Conservation (phyloP, 192 early-diverging fungal species). For the Coemansia sp. region DNA sequence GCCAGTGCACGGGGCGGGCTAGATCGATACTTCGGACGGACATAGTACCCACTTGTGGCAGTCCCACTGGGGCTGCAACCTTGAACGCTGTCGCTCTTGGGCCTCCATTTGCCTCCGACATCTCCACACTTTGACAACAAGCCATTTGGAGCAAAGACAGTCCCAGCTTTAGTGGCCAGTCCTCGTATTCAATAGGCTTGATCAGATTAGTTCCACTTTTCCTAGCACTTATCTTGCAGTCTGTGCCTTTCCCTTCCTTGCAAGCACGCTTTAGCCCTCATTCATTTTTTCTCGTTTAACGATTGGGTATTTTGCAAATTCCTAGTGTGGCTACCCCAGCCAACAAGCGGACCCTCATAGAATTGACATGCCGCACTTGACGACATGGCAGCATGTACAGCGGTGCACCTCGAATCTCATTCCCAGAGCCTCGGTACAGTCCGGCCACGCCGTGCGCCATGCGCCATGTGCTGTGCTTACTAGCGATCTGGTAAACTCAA, state of each 20-base stretch:
- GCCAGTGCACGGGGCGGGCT: slow-evolving; percentile 6
- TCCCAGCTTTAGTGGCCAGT: too few relatives aligned
- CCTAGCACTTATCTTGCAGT: background rate
- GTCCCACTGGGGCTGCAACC: background rate
- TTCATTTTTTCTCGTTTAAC: background rate
- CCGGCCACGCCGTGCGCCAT: background rate
- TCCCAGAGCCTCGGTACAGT: background rate
- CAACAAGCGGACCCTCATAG: background rate
- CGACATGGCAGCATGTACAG: slow-evolving; percentile 24
- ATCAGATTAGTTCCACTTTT: background rate
- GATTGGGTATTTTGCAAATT: background rate
- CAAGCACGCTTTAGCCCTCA: background rate
- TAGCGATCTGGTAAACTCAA: background rate
- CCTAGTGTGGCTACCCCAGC: background rate
- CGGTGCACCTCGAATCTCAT: slow-evolving; percentile 6
- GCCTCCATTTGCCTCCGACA: slow-evolving; percentile 53
- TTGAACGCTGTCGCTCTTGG: slow-evolving; percentile 24
- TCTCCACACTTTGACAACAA: background rate
- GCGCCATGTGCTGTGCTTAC: background rate
- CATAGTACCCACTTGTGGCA: slow-evolving; percentile 47
- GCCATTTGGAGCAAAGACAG: too few relatives aligned
- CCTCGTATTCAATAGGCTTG: background rate
- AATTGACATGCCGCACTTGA: slow-evolving; percentile 19
- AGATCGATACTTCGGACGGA: slow-evolving; percentile 25
- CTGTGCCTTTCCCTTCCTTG: background rate